Evolutionary conservation across 805 yeast species (phyloP).

Genomic region (Ogataea paradorogensis): DNA sequence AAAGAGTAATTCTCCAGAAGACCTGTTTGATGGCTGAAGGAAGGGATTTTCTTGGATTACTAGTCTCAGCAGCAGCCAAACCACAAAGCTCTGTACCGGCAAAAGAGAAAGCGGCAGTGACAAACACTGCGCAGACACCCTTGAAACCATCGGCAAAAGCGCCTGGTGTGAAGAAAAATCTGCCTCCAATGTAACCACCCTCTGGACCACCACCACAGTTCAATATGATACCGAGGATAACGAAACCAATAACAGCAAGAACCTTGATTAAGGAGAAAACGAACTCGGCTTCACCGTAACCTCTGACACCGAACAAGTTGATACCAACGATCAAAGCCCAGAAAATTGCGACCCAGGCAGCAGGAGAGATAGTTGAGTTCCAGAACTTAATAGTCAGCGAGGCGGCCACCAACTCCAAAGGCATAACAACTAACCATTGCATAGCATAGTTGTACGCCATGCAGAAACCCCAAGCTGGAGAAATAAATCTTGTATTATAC

Average conservation of each 20-base stretch:
- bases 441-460: conserved; percentile 58
- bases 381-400: conserved; percentile 50
- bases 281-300: conserved; percentile 70
- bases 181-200: conserved; percentile 57
- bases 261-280: conserved; percentile 53
- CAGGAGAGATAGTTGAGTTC: conserved; percentile 45
- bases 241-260: conserved; percentile 56
- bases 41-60: conserved; percentile 56
- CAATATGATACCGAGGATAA: conserved; percentile 51
- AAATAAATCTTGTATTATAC: conserved; percentile 57
- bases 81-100: conserved; percentile 68
- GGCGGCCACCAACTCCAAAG: conserved; percentile 55
- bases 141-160: conserved; percentile 53
- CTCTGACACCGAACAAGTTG: conserved; percentile 60
- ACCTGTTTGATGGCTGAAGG: conserved; percentile 66
- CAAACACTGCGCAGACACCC: conserved; percentile 62
- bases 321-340: conserved; percentile 48
- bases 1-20: conserved; percentile 58
- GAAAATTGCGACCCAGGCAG: conserved; percentile 56
- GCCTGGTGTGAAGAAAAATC: conserved; percentile 60
- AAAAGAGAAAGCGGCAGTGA: conserved; percentile 60
- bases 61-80: conserved; percentile 65
- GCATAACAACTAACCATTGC: conserved; percentile 53
- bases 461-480: conserved; percentile 59
- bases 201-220: conserved; percentile 63